These are phyloP conservation scores for Fusarium sp. DNA, from an alignment of 2,329 filamentous ascomycete genomes.

Conservation along the genomic window DNA sequence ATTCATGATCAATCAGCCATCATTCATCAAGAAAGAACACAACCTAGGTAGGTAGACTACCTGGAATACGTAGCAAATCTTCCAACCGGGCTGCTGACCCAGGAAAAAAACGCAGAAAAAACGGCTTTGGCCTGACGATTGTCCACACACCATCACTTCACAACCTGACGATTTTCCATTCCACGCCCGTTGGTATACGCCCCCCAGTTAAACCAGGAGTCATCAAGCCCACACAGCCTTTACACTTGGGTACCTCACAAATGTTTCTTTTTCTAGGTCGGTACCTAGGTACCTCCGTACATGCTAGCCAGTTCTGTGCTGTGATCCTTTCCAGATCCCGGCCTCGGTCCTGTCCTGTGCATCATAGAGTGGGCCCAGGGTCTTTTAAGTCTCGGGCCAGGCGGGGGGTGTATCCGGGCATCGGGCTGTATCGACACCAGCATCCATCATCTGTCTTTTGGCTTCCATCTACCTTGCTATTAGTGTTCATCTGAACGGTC, in stretches of 20 bases:
- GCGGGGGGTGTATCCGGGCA: constrained; percentile 10
- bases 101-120: constrained; percentile 33
- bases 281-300: constrained; percentile 20
- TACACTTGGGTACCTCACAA: constrained; percentile 25
- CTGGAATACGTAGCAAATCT: constrained; percentile 19
- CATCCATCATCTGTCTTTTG: constrained; percentile 38
- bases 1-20: constrained; percentile 40
- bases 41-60: neutral
- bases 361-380: constrained; percentile 40
- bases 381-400: constrained; percentile 23
- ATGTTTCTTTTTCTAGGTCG: constrained; percentile 31
- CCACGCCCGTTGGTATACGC: constrained; percentile 6
- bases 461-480: constrained; percentile 33
- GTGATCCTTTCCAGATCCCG: constrained; percentile 18
- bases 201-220: constrained; percentile 12
- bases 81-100: constrained; percentile 33
- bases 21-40: constrained; percentile 28
- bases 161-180: constrained; percentile 25
- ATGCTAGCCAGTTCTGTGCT: constrained; percentile 11
- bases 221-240: constrained; percentile 29
- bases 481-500: constrained; percentile 30
- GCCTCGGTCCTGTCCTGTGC: constrained; percentile 30
- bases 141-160: constrained; percentile 28
- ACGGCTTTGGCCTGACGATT: constrained; percentile 37
- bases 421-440: constrained; percentile 20